Percentiles rank a stretch among this genome's conserved stretches.
These are phyloP conservation scores for Penicillium sp. DNA, from an alignment of 2,329 filamentous ascomycete species.

Conservation along the genomic window DNA sequence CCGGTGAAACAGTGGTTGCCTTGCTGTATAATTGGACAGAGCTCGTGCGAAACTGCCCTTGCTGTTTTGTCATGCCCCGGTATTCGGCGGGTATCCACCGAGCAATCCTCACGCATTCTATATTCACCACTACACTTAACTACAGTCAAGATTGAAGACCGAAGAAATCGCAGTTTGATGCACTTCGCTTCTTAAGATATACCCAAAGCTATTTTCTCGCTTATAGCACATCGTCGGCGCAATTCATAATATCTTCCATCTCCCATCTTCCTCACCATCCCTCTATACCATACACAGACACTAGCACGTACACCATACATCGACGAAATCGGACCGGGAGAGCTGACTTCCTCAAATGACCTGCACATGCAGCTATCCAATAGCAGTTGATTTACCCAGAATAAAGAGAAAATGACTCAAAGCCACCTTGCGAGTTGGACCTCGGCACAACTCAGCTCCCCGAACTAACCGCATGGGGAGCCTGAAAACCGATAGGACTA, in stretches of 20 bases:
- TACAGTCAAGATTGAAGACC: neutral
- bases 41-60: neutral
- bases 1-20: neutral
- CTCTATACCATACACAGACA: neutral
- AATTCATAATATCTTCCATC: neutral
- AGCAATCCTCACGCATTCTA: neutral
- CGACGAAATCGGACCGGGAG: constrained; percentile 22
- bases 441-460: constrained; percentile 22
- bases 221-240: neutral
- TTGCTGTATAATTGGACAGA: neutral
- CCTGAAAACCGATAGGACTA: neutral
- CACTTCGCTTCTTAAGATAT: neutral
- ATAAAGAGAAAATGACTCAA: constrained; percentile 18
- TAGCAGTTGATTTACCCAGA: constrained; percentile 4
- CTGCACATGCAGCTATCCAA: constrained; percentile 6
- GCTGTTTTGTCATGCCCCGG: constrained; percentile 27
- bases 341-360: neutral
- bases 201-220: neutral
- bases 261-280: neutral
- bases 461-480: constrained; percentile 8
- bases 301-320: neutral
- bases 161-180: neutral
- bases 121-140: neutral
- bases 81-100: constrained; percentile 25
- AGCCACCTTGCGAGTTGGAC: constrained; percentile 20